Percentiles rank a stretch among this genome's conserved stretches.
Evolutionary conservation across 2,329 filamentous ascomycete species (phyloP).

Genomic region (Colletotrichum orbiculare): DNA sequence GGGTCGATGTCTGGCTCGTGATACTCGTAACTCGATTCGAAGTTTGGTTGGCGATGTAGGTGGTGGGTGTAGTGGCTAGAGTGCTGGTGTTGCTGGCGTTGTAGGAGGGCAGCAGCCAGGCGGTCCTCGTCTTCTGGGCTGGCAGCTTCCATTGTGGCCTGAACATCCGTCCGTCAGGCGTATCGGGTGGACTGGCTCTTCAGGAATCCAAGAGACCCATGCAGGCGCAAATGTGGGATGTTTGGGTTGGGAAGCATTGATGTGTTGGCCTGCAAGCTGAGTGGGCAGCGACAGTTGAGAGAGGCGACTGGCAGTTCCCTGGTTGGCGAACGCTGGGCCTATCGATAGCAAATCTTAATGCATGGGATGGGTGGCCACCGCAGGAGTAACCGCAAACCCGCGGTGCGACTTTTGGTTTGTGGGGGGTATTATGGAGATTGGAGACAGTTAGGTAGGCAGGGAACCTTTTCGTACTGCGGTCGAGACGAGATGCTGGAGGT

Average conservation of each 20-base stretch:
- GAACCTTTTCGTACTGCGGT: slow-evolving; percentile 13
- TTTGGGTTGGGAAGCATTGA: slow-evolving; percentile 56
- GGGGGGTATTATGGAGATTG: slow-evolving; percentile 31
- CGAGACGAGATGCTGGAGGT: slow-evolving; percentile 21
- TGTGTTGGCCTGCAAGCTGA: slow-evolving; percentile 55
- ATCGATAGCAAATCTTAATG: slow-evolving; percentile 38
- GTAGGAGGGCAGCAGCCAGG: slow-evolving; percentile 42
- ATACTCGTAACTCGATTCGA: slow-evolving; percentile 40
- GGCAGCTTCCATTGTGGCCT: slow-evolving; percentile 61
- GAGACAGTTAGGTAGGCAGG: neutral
- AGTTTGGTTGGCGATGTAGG: slow-evolving; percentile 38
- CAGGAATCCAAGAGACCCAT: slow-evolving; percentile 54
- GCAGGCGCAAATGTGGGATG: slow-evolving; percentile 47
- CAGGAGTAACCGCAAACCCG: slow-evolving; percentile 23
- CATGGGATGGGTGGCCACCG: slow-evolving; percentile 34
- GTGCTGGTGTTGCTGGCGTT: slow-evolving; percentile 44
- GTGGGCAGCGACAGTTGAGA: slow-evolving; percentile 44
- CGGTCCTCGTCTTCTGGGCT: slow-evolving; percentile 57
- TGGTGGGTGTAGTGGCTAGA: slow-evolving; percentile 44
- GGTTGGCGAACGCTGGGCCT: slow-evolving; percentile 36
- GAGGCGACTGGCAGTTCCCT: slow-evolving; percentile 36
- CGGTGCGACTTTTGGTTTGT: slow-evolving; percentile 35
- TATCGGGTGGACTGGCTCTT: slow-evolving; percentile 54
- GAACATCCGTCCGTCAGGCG: slow-evolving; percentile 55
- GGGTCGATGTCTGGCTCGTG: slow-evolving; percentile 44